Evolutionary conservation across 148 eudicot genomes (phyloP), one percentile per base, ranked within the genome.

Genomic region (Persicaria tinctoria): DNA sequence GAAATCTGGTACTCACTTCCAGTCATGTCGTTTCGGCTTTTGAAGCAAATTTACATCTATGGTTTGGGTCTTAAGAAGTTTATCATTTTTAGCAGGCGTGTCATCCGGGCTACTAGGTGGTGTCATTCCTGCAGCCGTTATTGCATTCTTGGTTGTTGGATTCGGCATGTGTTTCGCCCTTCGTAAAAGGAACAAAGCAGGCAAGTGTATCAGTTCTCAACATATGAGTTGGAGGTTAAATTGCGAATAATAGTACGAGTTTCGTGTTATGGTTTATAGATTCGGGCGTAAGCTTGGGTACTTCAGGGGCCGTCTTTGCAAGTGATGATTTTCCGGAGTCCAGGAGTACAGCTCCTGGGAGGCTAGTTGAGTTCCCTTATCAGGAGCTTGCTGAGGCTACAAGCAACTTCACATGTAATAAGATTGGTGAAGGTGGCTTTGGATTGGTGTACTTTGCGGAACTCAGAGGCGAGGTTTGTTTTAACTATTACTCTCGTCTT

Each of bases 371-470:
- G 76, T 89, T 87, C 76, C 76, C 85, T 4, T 81, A 84, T 55
- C 82, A 87, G 74, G 90, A 89, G 79, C 89, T 89, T 53, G 86
- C 89, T 53, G 41, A 53, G 46, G 93, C 90, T 44, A 87, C 93
- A 16, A 64, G 81, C 79, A 79, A 85, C 76, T 89, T 89, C 59
- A 80, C 81, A 23, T 68, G 77, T 27, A 68, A 85, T 72, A 89
- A 87, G 75, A 89, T 89, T 76, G 89, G 93, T 51, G 84, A 89
- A 85, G 93, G 93, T 54, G 93, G 90, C 20, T 87, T 85, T 81
- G 93, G 93, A 41, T 49, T 80, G 62, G 93, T 89, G 46, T 89
- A 80, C 75, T 87, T 79, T 74, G 93, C 82, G 54, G 86, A 84
- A 74, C 73, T 89, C 59, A 80, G 87, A 81, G 90, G 89, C 85